Evolutionary conservation across 306 rosid species (phyloP).

Genomic region (Vigna radiata): DNA sequence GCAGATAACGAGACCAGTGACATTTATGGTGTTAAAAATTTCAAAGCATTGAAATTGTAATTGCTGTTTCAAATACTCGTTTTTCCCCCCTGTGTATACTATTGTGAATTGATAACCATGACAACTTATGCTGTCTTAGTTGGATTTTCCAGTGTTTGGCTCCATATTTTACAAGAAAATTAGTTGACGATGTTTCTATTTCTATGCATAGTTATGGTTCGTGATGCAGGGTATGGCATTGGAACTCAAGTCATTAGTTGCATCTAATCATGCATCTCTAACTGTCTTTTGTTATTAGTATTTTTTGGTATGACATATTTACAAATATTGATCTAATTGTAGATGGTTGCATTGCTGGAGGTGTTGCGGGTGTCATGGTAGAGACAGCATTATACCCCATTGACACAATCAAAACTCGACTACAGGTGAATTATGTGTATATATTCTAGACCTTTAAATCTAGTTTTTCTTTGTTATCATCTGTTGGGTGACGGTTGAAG

Average conservation of each 20-base stretch:
- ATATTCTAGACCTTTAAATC: background rate
- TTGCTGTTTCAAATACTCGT: background rate
- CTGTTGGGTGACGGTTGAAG: slow-evolving; percentile 13
- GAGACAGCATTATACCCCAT: slow-evolving; percentile 93
- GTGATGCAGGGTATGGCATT: background rate
- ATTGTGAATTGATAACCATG: too few relatives aligned
- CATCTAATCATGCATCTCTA: background rate
- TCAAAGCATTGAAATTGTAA: background rate
- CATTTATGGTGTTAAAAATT: slow-evolving; percentile 1
- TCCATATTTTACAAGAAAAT: slow-evolving; percentile 13
- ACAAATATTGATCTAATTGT: slow-evolving; percentile 51
- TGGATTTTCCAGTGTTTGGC: too few relatives aligned
- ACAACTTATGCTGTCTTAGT: too few relatives aligned
- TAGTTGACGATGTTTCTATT: background rate
- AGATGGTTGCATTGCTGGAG: slow-evolving; percentile 97
- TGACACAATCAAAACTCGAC: slow-evolving; percentile 95
- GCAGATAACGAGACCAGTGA: background rate
- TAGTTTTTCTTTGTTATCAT: background rate
- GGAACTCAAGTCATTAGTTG: slow-evolving; percentile 26
- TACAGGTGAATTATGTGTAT: slow-evolving; percentile 70
- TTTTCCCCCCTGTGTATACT: too few relatives aligned
- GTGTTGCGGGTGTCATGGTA: slow-evolving; percentile 86
- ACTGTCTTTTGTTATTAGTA: slow-evolving; percentile 17
- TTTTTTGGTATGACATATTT: background rate
- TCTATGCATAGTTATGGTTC: background rate